These are phyloP conservation scores for Verbascum thapsus DNA, from an alignment of 257 asterid species.

Conservation along the genomic window DNA sequence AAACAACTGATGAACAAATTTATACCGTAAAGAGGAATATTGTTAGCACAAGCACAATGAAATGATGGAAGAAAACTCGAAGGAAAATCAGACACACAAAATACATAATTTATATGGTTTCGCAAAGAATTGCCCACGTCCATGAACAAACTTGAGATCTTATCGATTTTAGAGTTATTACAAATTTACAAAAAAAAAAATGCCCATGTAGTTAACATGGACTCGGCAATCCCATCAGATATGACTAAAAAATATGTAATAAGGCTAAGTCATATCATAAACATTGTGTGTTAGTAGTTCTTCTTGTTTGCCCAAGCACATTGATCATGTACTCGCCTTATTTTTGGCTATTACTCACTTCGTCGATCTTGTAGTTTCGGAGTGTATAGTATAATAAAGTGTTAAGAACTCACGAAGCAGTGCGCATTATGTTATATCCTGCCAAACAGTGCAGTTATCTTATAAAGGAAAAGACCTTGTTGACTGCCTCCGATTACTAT, in stretches of 20 bases:
- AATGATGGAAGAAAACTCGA: too few species aligned
- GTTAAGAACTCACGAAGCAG: neutral
- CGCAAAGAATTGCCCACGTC: too few species aligned
- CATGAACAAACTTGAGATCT: too few species aligned
- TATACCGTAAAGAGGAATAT: too few species aligned
- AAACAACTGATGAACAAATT: too few species aligned
- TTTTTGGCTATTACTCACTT: neutral
- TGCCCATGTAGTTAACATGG: too few species aligned
- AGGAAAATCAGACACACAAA: too few species aligned
- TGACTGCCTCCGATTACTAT: neutral
- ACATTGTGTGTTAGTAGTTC: neutral
- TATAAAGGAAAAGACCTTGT: constrained; percentile 2
- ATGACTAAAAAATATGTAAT: neutral
- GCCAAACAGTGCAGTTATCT: neutral
- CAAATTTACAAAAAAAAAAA: too few species aligned
- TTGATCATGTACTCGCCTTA: neutral
- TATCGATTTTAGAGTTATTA: too few species aligned
- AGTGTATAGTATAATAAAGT: neutral
- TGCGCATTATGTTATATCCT: neutral
- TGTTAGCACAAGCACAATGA: too few species aligned
- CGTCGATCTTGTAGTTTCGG: neutral
- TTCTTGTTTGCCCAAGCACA: constrained; percentile 9
- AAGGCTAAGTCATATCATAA: neutral
- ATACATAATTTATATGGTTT: too few species aligned
- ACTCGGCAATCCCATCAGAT: too few species aligned